Evolutionary conservation across 192 early-diverging fungal genomes (phyloP).

Genomic region (Podila verticillata): DNA sequence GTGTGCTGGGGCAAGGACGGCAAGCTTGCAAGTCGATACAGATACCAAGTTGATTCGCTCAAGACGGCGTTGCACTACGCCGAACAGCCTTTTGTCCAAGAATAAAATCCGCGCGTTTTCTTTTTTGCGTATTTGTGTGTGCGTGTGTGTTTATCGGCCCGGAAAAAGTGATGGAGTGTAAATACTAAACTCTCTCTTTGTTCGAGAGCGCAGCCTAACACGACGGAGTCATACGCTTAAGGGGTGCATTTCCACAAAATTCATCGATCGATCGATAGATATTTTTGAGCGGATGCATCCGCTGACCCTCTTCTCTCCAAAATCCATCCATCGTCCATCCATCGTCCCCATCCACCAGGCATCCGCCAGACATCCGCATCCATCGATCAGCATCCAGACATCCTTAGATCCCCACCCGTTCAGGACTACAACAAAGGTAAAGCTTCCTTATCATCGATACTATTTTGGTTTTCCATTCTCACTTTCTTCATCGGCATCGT

Average conservation of each 20-base stretch:
- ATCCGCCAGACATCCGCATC: conserved; percentile 13
- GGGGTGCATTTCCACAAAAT: neutral
- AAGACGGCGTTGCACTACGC: conserved; percentile 44
- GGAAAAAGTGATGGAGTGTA: too few relatives aligned
- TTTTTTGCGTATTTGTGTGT: too few relatives aligned
- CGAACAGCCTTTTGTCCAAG: conserved; percentile 22
- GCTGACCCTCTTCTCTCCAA: neutral
- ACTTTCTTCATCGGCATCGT: too few relatives aligned
- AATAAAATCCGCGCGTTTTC: neutral
- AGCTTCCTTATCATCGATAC: too few relatives aligned
- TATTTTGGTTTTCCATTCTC: too few relatives aligned
- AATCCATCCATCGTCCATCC: conserved; percentile 20
- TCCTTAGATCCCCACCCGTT: too few relatives aligned
- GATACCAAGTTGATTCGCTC: conserved; percentile 33
- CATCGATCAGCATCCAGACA: conserved; percentile 2
- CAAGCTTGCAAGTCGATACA: conserved; percentile 26
- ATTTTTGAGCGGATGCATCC: neutral
- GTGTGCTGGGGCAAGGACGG: conserved; percentile 50
- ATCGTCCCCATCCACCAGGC: conserved; percentile 16
- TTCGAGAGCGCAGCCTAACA: too few relatives aligned
- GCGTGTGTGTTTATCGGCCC: too few relatives aligned
- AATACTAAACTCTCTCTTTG: too few relatives aligned
- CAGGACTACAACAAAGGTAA: too few relatives aligned
- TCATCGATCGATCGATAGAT: neutral
- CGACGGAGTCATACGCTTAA: too few relatives aligned